A percentile compares a stretch with the other conserved stretches of the same genome.
Evolutionary conservation across 352 stramenopile species (phyloP).

Genomic region (Phytopythium sindhum): DNA sequence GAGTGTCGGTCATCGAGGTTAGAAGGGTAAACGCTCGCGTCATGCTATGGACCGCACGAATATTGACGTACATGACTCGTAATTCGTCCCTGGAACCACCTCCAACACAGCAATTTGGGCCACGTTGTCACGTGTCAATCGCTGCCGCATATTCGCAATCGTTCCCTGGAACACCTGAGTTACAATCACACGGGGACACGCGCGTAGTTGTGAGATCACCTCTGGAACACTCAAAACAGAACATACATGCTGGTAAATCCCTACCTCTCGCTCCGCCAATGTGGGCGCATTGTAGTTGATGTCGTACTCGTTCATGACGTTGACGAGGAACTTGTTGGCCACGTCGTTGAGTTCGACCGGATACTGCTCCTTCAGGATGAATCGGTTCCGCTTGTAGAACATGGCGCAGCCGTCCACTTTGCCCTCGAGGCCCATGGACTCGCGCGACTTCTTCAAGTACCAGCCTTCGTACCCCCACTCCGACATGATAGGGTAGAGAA

Average conservation of each 20-base stretch:
- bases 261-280: slow-evolving; percentile 57
- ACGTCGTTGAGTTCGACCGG: slow-evolving; percentile 97
- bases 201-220: neutral
- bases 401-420: slow-evolving; percentile 98
- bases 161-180: slow-evolving; percentile 38
- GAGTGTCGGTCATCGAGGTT: neutral
- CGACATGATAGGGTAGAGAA: slow-evolving; percentile 94
- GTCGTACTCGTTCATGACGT: slow-evolving; percentile 75
- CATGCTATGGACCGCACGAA: neutral
- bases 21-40: neutral
- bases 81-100: slow-evolving; percentile 76
- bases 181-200: neutral
- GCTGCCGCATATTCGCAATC: slow-evolving; percentile 62
- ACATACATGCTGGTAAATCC: neutral
- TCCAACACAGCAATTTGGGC: slow-evolving; percentile 97
- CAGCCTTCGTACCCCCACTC: slow-evolving; percentile 96
- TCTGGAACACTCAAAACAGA: neutral
- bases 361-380: slow-evolving; percentile 90
- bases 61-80: slow-evolving; percentile 48
- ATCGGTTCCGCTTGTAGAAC: slow-evolving; percentile 95
- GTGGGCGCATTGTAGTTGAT: slow-evolving; percentile 66
- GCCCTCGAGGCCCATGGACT: slow-evolving; percentile 95
- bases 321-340: slow-evolving; percentile 64
- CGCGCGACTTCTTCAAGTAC: slow-evolving; percentile 98
- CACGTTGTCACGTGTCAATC: slow-evolving; percentile 97